Base-by-base conservation (phyloP, 352 stramenopile genomes). In the Globisporangium nodosum region DNA sequence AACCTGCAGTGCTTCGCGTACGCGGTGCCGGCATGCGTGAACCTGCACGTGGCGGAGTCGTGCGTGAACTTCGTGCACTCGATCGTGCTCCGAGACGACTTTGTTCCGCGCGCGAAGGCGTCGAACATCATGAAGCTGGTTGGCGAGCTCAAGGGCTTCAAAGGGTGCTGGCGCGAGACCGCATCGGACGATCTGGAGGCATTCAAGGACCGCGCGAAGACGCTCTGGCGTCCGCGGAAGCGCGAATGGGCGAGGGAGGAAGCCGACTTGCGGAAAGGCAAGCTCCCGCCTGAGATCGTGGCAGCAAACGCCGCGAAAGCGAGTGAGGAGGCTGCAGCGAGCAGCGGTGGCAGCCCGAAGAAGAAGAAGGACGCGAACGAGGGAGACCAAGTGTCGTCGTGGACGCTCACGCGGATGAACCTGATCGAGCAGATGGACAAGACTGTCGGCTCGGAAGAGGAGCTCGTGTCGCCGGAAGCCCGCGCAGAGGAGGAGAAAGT, bases 1-100 rank as follows among this genome's bases (percentile, higher is more conserved):
- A 70, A 85, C 40, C 64, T 95, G 3, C 72, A 89, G 50, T 95
- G 85, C 52, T 92, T 89, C 69, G 85, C 83, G n/a, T 95, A 95
- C 49, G 85, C 85, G 16, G 76, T 92, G 11, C 85, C 85, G 12
- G 85, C 85, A 9, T 95, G 85, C 50, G 81, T 92, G 30, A 92
- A 92, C 53, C 65, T 85, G n/a, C 73, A 83, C 33, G 73, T 91
- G n/a, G 83, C 85, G 1, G 82, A 92, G 53, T 85, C 78, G 4
- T 95, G 83, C 47, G 66, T 73, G 21, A 63, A 75, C 45, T 95
- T 91, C 52, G 85, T 95, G 21, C 77, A 92, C 55, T 95, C 85
- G 31, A 80, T 93, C 47, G 82, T 95, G 27, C 69, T 95, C 30
- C 83, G 85, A 33, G 85, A 95, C 64, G 85, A 95, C 49, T 86